These are phyloP conservation scores for Sarocladium brachiariae DNA, from an alignment of 2,329 filamentous ascomycete species.

Conservation along the genomic window DNA sequence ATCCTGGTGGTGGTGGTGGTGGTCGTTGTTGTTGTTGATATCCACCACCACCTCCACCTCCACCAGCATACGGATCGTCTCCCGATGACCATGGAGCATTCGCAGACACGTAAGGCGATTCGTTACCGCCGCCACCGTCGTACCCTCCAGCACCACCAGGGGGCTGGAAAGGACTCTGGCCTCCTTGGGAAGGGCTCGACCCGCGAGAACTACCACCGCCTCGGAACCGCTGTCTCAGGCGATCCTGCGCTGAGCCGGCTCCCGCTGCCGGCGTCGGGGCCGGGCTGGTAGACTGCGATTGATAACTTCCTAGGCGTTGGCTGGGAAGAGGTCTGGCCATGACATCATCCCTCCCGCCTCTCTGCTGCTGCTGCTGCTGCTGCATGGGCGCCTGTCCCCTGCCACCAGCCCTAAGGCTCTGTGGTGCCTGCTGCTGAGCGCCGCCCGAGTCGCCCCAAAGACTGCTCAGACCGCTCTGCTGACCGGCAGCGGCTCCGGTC, in stretches of 20 bases:
- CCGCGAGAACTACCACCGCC: conserved; percentile 53
- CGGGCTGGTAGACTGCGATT: conserved; percentile 34
- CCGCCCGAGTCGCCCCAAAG: conserved; percentile 47
- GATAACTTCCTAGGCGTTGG: conserved; percentile 69
- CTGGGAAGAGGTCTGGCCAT: conserved; percentile 60
- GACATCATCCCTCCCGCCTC: conserved; percentile 25
- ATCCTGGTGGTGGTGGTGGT: conserved; percentile 1
- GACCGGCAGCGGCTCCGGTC: conserved; percentile 6
- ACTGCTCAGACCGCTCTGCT: conserved; percentile 42
- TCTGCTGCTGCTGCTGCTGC: conserved; percentile 18
- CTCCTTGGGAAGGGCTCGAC: conserved; percentile 42
- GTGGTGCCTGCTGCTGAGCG: conserved; percentile 25
- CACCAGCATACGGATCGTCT: conserved; percentile 31
- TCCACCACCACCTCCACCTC: conserved; percentile 28
- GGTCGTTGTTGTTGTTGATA: conserved; percentile 12
- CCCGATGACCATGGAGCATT: conserved; percentile 41
- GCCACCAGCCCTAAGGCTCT: conserved; percentile 40
- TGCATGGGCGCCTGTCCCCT: conserved; percentile 24
- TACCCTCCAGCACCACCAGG: conserved; percentile 30
- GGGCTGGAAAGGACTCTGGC: conserved; percentile 40
- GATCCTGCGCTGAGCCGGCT: conserved; percentile 63
- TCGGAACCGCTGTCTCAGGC: conserved; percentile 74
- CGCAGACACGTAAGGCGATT: conserved; percentile 35
- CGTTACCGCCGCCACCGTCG: conserved; percentile 15
- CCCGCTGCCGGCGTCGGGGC: conserved; percentile 23